Base-by-base conservation (phyloP, 192 early-diverging fungal genomes). In the Phlyctochytrium bullatum region DNA sequence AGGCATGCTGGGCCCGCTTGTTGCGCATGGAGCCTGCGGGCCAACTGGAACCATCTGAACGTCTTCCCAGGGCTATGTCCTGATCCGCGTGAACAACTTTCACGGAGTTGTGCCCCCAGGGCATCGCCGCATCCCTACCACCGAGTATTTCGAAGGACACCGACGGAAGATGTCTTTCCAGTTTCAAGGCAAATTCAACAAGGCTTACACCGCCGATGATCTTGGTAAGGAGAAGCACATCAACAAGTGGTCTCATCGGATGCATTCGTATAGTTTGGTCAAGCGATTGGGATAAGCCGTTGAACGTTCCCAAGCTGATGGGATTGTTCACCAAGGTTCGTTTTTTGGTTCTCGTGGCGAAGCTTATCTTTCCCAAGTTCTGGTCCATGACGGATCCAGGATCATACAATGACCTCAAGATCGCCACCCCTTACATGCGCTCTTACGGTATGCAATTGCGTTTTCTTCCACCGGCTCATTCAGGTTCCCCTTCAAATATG, bases 71-170 rank as follows among this genome's bases (percentile, higher is more conserved):
- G 68, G 68, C 36, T 29, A 61, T 31, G 61, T 71, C 33, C 57
- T 71, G 29, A 35, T 71, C 25, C 61, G 69, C 3, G 56, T 71
- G 33, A 34, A 56, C 17, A 64, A 64, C 62, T 71, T 71, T 54
- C 61, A 62, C 17, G 69, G 69, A 28, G 52, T 63, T 24, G 62
- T 64, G n/a, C 69, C 69, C 17, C 47, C 52, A 25, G 47, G 34
- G 14, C 27, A 25, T 6, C 12, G 20, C 6, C 47, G 24, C 12
- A 63, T 71, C 36, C n/a, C 69, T 2, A 57, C 69, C 0, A 24
- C 34, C 23, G 62, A 61, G 17, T 71, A 71, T 62, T 71, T 71
- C 59, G 56, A 71, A 20, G 69, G 69, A 6, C 62, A 62, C n/a
- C 36, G 33, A 31, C 27, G 69, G 4, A 36, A 64, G 27, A 71